phyloP scores from a whole-genome alignment of 129 eudicot species.

The Ambrosia trifida region DNA sequence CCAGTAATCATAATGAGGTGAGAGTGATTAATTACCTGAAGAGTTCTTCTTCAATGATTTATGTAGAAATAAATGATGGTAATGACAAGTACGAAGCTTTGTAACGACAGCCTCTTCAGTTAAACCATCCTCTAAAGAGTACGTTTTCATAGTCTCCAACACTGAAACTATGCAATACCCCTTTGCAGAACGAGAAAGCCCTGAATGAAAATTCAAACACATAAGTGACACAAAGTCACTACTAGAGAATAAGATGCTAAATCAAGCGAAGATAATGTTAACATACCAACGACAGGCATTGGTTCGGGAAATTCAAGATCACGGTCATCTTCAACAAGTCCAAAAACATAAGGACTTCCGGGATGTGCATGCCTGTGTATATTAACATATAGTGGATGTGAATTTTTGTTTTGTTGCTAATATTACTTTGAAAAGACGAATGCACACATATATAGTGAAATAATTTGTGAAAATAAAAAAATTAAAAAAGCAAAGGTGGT shows the following conservation, averaged over 20 bases:
- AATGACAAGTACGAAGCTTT: conserved; percentile 88
- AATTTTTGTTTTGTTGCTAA: neutral
- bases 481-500: conserved; percentile 14
- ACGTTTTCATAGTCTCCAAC: conserved; percentile 96
- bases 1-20: neutral
- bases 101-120: conserved; percentile 97
- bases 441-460: neutral
- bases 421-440: conserved; percentile 1
- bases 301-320: conserved; percentile 98
- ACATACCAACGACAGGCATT: conserved; percentile 95
- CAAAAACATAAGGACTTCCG: conserved; percentile 95
- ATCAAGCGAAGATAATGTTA: conserved; percentile 14
- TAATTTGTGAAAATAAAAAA: neutral
- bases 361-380: conserved; percentile 91
- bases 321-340: conserved; percentile 83
- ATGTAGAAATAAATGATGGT: conserved; percentile 89
- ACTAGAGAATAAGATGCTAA: conserved; percentile 6
- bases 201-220: conserved; percentile 32
- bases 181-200: conserved; percentile 90
- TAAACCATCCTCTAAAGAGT: conserved; percentile 72
- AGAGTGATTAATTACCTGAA: conserved; percentile 55
- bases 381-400: conserved; percentile 5
- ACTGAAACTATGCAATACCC: conserved; percentile 82
- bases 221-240: neutral
- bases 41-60: conserved; percentile 71